These are phyloP conservation scores for Pestalotiopsis sp. DNA, from an alignment of 2,329 filamentous ascomycete genomes.

Conservation along the genomic window DNA sequence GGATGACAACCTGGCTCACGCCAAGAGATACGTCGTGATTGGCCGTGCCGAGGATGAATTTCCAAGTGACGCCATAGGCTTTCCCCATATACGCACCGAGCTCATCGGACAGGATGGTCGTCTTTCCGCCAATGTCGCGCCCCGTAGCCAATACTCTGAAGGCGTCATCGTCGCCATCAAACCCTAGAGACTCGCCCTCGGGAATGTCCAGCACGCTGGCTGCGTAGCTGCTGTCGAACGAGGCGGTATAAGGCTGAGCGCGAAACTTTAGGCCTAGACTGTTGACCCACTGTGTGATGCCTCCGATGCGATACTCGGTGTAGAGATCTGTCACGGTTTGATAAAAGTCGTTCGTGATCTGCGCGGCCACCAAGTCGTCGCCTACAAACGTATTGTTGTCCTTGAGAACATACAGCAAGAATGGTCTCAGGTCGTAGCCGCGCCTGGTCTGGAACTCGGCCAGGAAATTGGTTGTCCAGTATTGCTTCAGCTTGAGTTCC, in stretches of 20 bases:
- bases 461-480: neutral
- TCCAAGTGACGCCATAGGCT: neutral
- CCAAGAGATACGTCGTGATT: neutral
- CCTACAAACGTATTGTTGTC: neutral
- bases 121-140: neutral
- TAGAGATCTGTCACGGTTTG: neutral
- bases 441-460: neutral
- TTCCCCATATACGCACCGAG: neutral
- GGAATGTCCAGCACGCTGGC: neutral
- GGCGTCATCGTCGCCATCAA: neutral
- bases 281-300: neutral
- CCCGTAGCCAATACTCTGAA: neutral
- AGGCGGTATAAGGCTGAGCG: neutral
- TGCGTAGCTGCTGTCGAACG: neutral
- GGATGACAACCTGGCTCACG: neutral
- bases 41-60: neutral
- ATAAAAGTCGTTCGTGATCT: neutral
- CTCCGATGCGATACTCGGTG: neutral
- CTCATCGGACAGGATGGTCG: neutral
- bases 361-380: neutral
- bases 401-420: neutral
- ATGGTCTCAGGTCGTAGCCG: neutral
- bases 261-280: neutral
- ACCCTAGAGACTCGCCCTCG: neutral
- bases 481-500: neutral